A percentile compares a stretch with the other conserved stretches of the same genome.
These are phyloP conservation scores for Colletotrichum melonis DNA, from an alignment of 2,329 filamentous ascomycete genomes.

Conservation along the genomic window DNA sequence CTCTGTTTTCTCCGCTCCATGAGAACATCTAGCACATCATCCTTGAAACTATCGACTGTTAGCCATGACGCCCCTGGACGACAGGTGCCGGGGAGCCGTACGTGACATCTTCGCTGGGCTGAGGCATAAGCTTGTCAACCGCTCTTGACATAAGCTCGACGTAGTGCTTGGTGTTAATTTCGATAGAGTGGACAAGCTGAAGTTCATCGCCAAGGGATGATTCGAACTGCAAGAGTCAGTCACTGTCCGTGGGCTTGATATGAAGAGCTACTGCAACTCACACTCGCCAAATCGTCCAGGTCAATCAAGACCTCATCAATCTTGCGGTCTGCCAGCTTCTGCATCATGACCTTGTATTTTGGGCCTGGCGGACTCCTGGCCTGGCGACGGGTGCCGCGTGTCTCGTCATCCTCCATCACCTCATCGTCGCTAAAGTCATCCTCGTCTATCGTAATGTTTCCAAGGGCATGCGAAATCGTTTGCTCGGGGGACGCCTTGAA, in stretches of 20 bases:
- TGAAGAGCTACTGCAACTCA: conserved; percentile 80
- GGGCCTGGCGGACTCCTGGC: conserved; percentile 69
- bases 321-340: conserved; percentile 85
- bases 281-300: conserved; percentile 84
- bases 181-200: conserved; percentile 84
- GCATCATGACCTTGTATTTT: conserved; percentile 91
- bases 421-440: conserved; percentile 91
- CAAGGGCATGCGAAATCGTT: conserved; percentile 83
- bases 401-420: conserved; percentile 86
- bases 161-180: conserved; percentile 94
- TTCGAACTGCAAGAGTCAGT: conserved; percentile 73
- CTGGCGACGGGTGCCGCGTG: conserved; percentile 57
- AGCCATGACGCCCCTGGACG: background rate
- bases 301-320: conserved; percentile 85
- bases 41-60: conserved; percentile 78
- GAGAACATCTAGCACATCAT: conserved; percentile 95
- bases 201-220: conserved; percentile 74
- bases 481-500: conserved; percentile 85
- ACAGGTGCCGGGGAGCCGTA: conserved; percentile 53
- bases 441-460: conserved; percentile 87
- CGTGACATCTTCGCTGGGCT: conserved; percentile 81
- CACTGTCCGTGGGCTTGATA: conserved; percentile 45
- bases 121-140: conserved; percentile 87
- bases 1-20: conserved; percentile 91
- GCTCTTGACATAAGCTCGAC: conserved; percentile 91